phyloP scores from a whole-genome alignment of 345 rosid species.

The Hibiscus trionum region DNA sequence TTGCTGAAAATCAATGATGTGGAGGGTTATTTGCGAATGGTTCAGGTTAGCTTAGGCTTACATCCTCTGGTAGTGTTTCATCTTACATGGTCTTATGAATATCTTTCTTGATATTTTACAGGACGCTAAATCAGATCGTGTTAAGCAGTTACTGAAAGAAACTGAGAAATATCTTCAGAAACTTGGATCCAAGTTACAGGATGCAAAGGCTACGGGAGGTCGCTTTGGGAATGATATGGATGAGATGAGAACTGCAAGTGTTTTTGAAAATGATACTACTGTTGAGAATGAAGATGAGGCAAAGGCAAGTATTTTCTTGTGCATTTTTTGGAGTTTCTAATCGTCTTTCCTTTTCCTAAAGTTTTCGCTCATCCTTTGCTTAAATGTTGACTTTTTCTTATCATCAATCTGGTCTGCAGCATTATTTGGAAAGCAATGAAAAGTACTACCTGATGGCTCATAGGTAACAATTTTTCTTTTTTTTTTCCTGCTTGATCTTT shows the following conservation, averaged over 20 bases:
- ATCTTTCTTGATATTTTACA: conserved; percentile 12
- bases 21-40: conserved; percentile 95
- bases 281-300: conserved; percentile 88
- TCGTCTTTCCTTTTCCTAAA: neutral
- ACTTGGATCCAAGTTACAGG: conserved; percentile 77
- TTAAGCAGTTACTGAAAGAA: conserved; percentile 77
- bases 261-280: conserved; percentile 49
- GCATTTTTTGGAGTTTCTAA: conserved; percentile 5
- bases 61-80: conserved; percentile 5
- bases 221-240: conserved; percentile 58
- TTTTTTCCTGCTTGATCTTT: conserved; percentile 5
- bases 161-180: conserved; percentile 90
- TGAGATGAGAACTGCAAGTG: conserved; percentile 34
- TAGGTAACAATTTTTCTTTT: conserved; percentile 33
- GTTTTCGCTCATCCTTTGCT: neutral
- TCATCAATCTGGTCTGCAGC: conserved; percentile 44
- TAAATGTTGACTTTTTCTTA: neutral
- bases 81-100: conserved; percentile 12
- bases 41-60: conserved; percentile 52
- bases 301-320: conserved; percentile 44
- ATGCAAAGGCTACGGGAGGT: conserved; percentile 51
- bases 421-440: conserved; percentile 90
- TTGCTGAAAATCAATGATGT: conserved; percentile 88
- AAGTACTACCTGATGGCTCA: conserved; percentile 95
- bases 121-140: conserved; percentile 97